Evolutionary conservation across 2,329 filamentous ascomycete genomes (phyloP), one percentile per base, ranked within the genome.

Genomic region (Nothomitra cinnamomea): DNA sequence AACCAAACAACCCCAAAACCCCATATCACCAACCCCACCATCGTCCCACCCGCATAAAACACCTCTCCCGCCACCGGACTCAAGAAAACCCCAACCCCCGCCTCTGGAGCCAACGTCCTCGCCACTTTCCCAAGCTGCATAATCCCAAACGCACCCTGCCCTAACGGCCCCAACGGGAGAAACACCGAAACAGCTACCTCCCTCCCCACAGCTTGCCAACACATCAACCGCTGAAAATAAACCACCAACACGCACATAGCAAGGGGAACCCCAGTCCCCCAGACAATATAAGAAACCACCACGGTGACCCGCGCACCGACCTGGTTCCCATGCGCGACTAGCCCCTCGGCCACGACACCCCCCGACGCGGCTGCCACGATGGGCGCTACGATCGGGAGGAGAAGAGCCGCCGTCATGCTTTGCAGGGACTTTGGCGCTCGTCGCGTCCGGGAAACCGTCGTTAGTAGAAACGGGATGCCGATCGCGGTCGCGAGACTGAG

Each of bases 311-410:
- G 28, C 28, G 28, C 28, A 10, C 28, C 28, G 28, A 10, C 28
- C 5, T 4, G 28, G 73, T 80, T 13, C 70, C 70, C n/a, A 84
- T 67, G 21, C 85, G 60, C 0, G 82, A 86, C 38, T 73, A 74
- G 70, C 13, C 75, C 69, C n/a, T 72, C 70, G 4, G 82, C 79
- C 0, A 85, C 70, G 53, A 82, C 68, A n/a, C 75, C 78, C 2
- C 83, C 82, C 0, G 77, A 74, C 1, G 78, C 78, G 0, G 82
- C 72, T 1, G 80, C 79, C 51, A 86, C 80, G 36, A 85, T 76
- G 1, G 78, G 74, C 0, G 80, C 75, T 0, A 83, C 79, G 19
- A 85, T 82, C 3, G 82, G 81, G 1, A 86, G 69, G 5, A 85
- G 69, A 59, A 79, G 78, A 0, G 75, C 74, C 0, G 82, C 81